Evolutionary conservation across 768 basidiomycete species (phyloP), one percentile per base, ranked within the genome.

Genomic region (Lentinula boryana): DNA sequence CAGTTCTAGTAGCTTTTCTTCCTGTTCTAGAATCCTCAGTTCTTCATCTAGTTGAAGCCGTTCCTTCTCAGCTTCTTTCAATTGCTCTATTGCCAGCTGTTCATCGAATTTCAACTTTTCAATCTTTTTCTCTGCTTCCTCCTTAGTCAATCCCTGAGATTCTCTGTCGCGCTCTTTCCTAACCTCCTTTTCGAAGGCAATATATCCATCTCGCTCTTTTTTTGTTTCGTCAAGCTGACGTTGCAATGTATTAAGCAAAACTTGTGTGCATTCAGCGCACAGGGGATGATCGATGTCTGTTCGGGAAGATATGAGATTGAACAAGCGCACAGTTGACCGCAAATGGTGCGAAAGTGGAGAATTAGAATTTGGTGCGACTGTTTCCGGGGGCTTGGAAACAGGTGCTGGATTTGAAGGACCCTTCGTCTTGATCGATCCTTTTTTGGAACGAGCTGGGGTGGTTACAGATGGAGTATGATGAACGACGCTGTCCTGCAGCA

Each of bases 241-340:
- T 66, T 89, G 86, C 35, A 98, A 82, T 27, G 84, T 84, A 1
- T 78, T 78, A 33, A 95, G 82, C 36, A 98, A 74, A 52, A 89
- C 81, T 67, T 91, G 87, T 3, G 95, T 93, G 72, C 97, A 99
- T 68, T 98, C 96, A 0, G 89, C 85, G 71, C 97, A 99, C 7
- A 99, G 80, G 5, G 97, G 97, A 70, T 98, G 95, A 70, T 95
- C 93, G 48, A 95, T 84, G 35, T 89, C 88, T 56, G 88, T 86
- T 46, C 86, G 80, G 60, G 86, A 83, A 12, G 91, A 90, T 48
- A 93, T 78, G 33, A 92, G 71, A 70, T 89, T 89, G 70, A 91
- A 88, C 41, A 94, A 78, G 18, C 85, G 84, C 62, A 82, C 80
- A 51, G 88, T 86, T 38, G 89, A 90, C 60, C 86, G 85, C 61